A percentile compares a stretch with the other conserved stretches of the same genome.
These are phyloP conservation scores for Trichoderma lentiforme DNA, from an alignment of 2,329 filamentous ascomycete species.

Conservation along the genomic window DNA sequence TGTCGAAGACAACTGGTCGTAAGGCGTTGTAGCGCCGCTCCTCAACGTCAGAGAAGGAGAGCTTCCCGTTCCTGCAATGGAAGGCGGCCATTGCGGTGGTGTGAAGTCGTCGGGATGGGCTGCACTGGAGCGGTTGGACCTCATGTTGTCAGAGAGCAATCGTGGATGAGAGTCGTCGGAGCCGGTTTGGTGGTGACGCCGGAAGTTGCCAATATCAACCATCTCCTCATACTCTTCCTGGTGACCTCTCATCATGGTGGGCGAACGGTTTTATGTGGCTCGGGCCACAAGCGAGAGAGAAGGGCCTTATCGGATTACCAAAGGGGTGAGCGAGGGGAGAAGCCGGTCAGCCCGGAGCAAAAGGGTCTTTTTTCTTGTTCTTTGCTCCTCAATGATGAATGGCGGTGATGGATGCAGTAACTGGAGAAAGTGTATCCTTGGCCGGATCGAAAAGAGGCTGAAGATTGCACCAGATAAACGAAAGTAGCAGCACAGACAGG, in stretches of 20 bases:
- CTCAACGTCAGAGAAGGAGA: slow-evolving; percentile 25
- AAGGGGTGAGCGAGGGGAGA: not conserved
- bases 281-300: slow-evolving; percentile 14
- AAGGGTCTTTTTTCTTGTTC: not conserved
- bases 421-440: slow-evolving; percentile 4
- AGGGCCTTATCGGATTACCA: not conserved
- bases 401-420: not conserved
- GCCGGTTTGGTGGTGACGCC: slow-evolving; percentile 16
- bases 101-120: slow-evolving; percentile 21
- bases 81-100: slow-evolving; percentile 28
- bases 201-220: slow-evolving; percentile 21
- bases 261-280: not conserved
- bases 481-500: not conserved
- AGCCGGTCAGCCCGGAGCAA: slow-evolving; percentile 1
- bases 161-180: slow-evolving; percentile 18
- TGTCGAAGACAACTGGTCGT: slow-evolving; percentile 22
- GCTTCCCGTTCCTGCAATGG: slow-evolving; percentile 26
- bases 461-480: slow-evolving; percentile 11
- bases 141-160: slow-evolving; percentile 10
- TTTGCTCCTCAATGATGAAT: not conserved
- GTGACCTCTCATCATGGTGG: slow-evolving; percentile 23
- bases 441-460: not conserved
- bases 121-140: slow-evolving; percentile 18
- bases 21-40: slow-evolving; percentile 27
- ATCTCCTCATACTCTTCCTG: slow-evolving; percentile 23